These are phyloP conservation scores for Stropharia rugosoannulata DNA, from an alignment of 768 basidiomycete genomes.

Conservation along the genomic window DNA sequence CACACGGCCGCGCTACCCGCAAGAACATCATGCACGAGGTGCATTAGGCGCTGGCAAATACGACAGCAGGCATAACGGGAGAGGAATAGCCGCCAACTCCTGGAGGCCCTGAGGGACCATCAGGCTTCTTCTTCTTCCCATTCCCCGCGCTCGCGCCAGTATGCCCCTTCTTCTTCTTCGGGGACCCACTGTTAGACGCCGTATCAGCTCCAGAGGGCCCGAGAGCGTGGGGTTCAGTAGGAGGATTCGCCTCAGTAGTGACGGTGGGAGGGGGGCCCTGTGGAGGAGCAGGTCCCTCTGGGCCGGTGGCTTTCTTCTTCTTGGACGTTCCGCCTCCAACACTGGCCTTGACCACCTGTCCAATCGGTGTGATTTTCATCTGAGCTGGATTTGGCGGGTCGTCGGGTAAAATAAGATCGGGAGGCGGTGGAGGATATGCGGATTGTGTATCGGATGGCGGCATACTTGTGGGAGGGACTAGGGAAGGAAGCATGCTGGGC, in stretches of 20 bases:
- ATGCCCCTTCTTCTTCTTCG: conserved; percentile 45
- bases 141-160: conserved; percentile 42
- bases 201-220: not conserved
- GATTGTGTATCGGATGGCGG: not conserved
- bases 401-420: conserved; percentile 53
- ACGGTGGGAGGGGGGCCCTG: not conserved
- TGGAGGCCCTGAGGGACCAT: conserved; percentile 10
- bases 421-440: conserved; percentile 14
- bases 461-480: not conserved
- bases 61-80: conserved; percentile 22
- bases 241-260: not conserved
- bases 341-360: conserved; percentile 63
- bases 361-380: conserved; percentile 76
- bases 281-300: conserved; percentile 19
- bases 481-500: not conserved
- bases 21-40: too few relatives aligned
- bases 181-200: conserved; percentile 6
- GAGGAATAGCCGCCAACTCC: conserved; percentile 11
- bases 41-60: conserved; percentile 27
- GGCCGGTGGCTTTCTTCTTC: conserved; percentile 48
- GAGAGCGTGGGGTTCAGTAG: not conserved
- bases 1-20: too few relatives aligned
- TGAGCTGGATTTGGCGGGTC: conserved; percentile 59
- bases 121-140: conserved; percentile 45
- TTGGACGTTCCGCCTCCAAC: conserved; percentile 48